phyloP scores from a whole-genome alignment of 805 yeast species.

The Kodamaea leandrae region DNA sequence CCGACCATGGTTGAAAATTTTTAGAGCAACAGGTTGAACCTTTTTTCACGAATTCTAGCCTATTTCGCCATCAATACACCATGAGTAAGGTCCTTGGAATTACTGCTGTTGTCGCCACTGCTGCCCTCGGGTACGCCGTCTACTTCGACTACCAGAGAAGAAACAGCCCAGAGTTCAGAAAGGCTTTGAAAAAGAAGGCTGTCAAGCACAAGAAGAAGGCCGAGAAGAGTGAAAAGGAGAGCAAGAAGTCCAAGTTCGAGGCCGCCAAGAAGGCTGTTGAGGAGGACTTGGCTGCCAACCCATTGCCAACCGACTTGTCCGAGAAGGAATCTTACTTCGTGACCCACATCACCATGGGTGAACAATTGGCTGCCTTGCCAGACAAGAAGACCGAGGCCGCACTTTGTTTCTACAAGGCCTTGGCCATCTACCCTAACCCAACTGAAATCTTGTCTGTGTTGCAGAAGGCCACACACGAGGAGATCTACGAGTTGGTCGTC shows the following conservation, averaged over 20 bases:
- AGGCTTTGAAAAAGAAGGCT: conserved; percentile 60
- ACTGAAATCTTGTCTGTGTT: conserved; percentile 85
- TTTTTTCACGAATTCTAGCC: neutral
- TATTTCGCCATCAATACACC: conserved; percentile 2
- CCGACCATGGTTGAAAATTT: conserved; percentile 6
- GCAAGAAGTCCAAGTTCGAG: conserved; percentile 58
- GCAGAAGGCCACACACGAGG: conserved; percentile 83
- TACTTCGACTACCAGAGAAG: conserved; percentile 95
- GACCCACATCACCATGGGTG: conserved; percentile 81
- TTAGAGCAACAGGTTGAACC: neutral
- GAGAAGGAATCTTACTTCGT: conserved; percentile 80
- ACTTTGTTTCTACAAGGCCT: conserved; percentile 86
- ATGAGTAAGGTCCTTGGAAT: conserved; percentile 33
- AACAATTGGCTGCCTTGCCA: conserved; percentile 65
- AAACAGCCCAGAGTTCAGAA: conserved; percentile 77
- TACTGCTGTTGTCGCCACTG: conserved; percentile 49
- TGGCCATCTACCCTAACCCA: conserved; percentile 92
- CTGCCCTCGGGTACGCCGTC: conserved; percentile 68
- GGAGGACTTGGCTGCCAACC: conserved; percentile 64
- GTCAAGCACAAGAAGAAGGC: conserved; percentile 59
- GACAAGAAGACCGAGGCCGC: conserved; percentile 82
- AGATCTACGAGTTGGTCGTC: conserved; percentile 77
- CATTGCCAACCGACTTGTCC: conserved; percentile 66
- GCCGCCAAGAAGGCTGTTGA: conserved; percentile 60
- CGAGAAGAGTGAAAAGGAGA: conserved; percentile 52